Evolutionary conservation across 208 protist genomes (phyloP), one percentile per base, ranked within the genome.

Genomic region (Lotmaria passim): DNA sequence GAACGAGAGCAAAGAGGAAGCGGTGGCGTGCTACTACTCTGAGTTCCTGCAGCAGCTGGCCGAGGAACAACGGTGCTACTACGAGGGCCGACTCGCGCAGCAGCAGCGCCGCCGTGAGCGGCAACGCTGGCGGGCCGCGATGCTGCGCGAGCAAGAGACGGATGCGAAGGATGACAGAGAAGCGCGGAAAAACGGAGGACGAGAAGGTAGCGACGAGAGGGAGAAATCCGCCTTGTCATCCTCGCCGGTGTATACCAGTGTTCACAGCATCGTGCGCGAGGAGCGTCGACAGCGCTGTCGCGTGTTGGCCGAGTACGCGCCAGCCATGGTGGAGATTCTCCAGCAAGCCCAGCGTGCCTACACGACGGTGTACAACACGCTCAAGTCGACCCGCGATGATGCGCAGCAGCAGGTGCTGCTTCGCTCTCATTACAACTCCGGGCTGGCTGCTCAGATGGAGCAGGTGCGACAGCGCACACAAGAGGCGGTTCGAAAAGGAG

Each of bases 1-100:
- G 23, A 59, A 66, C 7, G 75, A 81, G 56, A 87, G 82, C 65
- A 78, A 73, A 14, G 75, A 85, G 44, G 76, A 82, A 38, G 79
- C 79, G 15, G 73, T 89, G 19, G 53, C 41, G 6, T 34, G 75
- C 28, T 89, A 73, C 57, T 85, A 89, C 71, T 53, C 73, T 0
- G 30, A 46, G 24, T 73, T 80, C 15, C 75, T 82, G 3, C 64
- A 43, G 19, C 58, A 59, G 7, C 72, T 85, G 8, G 34, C 81
- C 17, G 57, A 73, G 61, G 79, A 87, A 71, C 82, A 87, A 69
- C 51, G 51, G 30, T 36, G 17, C n/a, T 87, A 56, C 43, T 78
- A 82, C 55, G 73, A 69, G 24, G 55, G 26, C 17, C 63, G 65
- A 14, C 73, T 76, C 57, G 58, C 73, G 26, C 48, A 41, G 36